A percentile compares a stretch with the other conserved stretches of the same genome.
These are phyloP conservation scores for Lipomyces chichibuensis DNA, from an alignment of 805 yeast genomes.

Conservation along the genomic window DNA sequence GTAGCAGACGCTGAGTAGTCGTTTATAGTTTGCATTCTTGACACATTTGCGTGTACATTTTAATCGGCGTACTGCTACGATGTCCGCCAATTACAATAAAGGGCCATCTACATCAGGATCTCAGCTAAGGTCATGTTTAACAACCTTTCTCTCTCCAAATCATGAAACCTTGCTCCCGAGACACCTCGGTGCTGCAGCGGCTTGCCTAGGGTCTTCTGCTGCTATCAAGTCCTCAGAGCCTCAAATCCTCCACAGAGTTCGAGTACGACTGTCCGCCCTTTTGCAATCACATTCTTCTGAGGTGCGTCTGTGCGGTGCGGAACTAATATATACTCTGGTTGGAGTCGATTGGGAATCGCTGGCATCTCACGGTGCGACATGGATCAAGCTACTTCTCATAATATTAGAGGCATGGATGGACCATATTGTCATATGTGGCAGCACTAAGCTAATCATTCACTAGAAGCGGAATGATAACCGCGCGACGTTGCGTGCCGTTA, in stretches of 20 bases:
- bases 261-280: conserved; percentile 31
- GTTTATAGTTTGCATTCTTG: neutral
- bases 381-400: conserved; percentile 26
- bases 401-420: conserved; percentile 18
- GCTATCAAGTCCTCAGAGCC: conserved; percentile 15
- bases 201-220: conserved; percentile 17
- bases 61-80: neutral
- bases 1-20: neutral
- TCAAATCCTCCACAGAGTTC: conserved; percentile 24
- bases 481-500: neutral
- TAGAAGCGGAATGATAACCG: conserved; percentile 14
- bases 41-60: neutral
- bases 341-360: conserved; percentile 31
- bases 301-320: conserved; percentile 23
- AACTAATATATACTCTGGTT: conserved; percentile 13
- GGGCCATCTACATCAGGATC: neutral
- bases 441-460: conserved; percentile 1
- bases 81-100: neutral
- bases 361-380: conserved; percentile 29
- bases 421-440: neutral
- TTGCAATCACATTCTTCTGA: conserved; percentile 20
- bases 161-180: conserved; percentile 15
- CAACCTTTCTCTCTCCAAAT: conserved; percentile 22
- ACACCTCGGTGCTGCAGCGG: conserved; percentile 21
- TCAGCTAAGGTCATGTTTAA: conserved; percentile 22